Base-by-base conservation (phyloP, 2,329 filamentous ascomycete genomes). In the Claviceps maximensis region DNA sequence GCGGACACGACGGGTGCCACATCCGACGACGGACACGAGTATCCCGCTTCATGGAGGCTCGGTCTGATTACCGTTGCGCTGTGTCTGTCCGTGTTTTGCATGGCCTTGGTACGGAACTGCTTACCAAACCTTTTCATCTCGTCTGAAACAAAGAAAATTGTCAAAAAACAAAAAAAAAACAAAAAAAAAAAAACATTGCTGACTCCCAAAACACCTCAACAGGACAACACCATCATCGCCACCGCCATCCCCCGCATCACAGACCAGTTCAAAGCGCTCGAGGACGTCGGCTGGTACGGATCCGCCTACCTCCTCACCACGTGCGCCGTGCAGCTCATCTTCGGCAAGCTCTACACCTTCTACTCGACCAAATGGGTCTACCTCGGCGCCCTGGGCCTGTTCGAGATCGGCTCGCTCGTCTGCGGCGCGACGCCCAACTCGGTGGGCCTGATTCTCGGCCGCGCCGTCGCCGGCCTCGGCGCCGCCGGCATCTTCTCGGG, bases 401-500 rank as follows among this genome's bases (percentile, higher is more conserved):
- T 65, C 50, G 60, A 65, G 48, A 46, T 66, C 29, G 65, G 65
- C 27, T 67, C 64, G 12, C 56, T 63, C 48, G 54, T 69, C 42
- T 66, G 66, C 53, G 67, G 54, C 21, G 54, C 54, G 7, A 62
- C 67, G 0, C 66, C 62, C 2, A 59, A 62, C 52, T 66, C 63
- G 33, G 54, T 61, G 10, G 59, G 62, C 5, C 64, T 70, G 50
- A 69, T 70, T 50, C 53, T 66, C 29, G 68, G 68, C 33, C 61
- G 67, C 5, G 66, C 65, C 17, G 58, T 70, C 17, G 62, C 67
- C 0, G 67, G 68, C 5, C 56, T 69, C 25, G 74, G 74, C 33
- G 64, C 73, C 15, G 67, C 75, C 12, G 71, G 71, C 23, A 70
- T 71, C 51, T 75, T 75, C 58, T 72, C 71, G 19, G 75, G 74